Conservation (phyloP, 371 early-diverging fungal species). For the Capillidium rhysosporum region DNA sequence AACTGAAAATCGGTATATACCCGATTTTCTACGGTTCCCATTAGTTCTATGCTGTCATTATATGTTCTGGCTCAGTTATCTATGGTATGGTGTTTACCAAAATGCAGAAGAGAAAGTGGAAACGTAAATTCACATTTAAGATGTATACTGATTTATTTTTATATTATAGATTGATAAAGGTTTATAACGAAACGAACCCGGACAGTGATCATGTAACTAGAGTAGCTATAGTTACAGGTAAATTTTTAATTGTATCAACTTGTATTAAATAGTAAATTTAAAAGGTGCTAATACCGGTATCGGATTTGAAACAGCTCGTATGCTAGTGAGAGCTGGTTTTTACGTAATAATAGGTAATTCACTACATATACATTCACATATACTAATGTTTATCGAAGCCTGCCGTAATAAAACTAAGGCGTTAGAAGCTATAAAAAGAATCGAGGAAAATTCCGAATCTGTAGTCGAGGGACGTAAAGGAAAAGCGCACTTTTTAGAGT, state of each 20-base stretch:
- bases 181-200: too few species aligned
- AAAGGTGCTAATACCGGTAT: conserved; percentile 6
- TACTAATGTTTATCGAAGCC: background rate
- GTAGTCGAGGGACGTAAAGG: conserved; percentile 1
- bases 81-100: too few species aligned
- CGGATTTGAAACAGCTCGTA: conserved; percentile 1
- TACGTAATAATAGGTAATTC: conserved; percentile 5
- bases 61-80: too few species aligned
- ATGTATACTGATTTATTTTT: too few species aligned
- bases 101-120: too few species aligned
- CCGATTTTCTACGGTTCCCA: too few species aligned
- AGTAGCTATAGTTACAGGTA: conserved; percentile 3
- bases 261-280: too few species aligned
- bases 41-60: too few species aligned
- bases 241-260: too few species aligned
- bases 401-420: conserved; percentile 11
- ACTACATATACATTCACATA: background rate
- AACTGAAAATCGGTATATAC: too few species aligned
- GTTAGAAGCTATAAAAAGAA: conserved; percentile 7
- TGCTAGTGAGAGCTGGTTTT: background rate
- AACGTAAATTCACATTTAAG: too few species aligned
- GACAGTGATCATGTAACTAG: background rate
- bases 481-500: conserved; percentile 11
- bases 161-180: too few species aligned
- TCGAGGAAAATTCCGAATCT: conserved; percentile 9